Evolutionary conservation across 2,329 filamentous ascomycete species (phyloP).

Genomic region (Pestalotiopsis sp.): DNA sequence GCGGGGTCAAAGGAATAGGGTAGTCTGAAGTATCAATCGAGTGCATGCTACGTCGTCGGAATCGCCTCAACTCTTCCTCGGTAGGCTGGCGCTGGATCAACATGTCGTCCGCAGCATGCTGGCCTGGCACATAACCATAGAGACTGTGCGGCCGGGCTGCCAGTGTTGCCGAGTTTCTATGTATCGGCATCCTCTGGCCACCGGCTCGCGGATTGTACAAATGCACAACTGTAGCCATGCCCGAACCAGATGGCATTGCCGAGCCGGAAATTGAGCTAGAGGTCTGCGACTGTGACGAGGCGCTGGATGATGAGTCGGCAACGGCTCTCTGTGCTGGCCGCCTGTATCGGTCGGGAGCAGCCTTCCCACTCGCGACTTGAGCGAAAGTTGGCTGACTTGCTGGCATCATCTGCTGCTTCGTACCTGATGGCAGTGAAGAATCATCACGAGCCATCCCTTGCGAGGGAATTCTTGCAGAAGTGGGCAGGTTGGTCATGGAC

Average conservation of each 20-base stretch:
- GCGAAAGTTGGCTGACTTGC: slow-evolving; percentile 54
- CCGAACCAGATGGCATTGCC: slow-evolving; percentile 51
- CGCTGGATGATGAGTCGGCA: slow-evolving; percentile 45
- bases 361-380: slow-evolving; percentile 64
- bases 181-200: slow-evolving; percentile 34
- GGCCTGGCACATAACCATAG: slow-evolving; percentile 48
- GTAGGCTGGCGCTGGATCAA: slow-evolving; percentile 59
- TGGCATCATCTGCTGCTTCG: slow-evolving; percentile 45
- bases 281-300: slow-evolving; percentile 27
- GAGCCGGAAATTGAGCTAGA: slow-evolving; percentile 39
- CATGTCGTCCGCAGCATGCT: slow-evolving; percentile 66
- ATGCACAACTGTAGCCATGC: slow-evolving; percentile 58
- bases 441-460: slow-evolving; percentile 55
- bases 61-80: slow-evolving; percentile 74
- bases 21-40: slow-evolving; percentile 56
- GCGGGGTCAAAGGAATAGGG: slow-evolving; percentile 40
- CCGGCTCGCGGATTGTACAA: slow-evolving; percentile 51
- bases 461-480: slow-evolving; percentile 33
- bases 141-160: slow-evolving; percentile 56
- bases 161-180: slow-evolving; percentile 36
- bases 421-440: slow-evolving; percentile 44
- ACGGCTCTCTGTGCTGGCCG: slow-evolving; percentile 60
- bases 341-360: slow-evolving; percentile 83
- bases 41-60: slow-evolving; percentile 82
- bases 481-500: slow-evolving; percentile 44